Base-by-base conservation (phyloP, 75 land plant species). In the Ceratopteris richardii region DNA sequence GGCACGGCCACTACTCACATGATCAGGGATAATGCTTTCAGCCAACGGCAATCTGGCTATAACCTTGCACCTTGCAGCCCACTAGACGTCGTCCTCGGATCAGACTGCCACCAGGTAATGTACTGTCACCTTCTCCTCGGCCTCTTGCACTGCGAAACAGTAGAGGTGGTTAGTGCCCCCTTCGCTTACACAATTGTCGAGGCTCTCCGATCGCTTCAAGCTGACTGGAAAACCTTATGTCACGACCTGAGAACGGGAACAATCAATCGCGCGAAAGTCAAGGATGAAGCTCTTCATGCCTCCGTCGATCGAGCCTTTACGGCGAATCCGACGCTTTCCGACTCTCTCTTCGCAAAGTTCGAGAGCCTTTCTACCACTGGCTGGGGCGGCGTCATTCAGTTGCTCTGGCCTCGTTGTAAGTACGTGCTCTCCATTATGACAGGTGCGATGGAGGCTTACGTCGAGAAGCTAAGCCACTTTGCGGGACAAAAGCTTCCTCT, bases 361-460 rank as follows among this genome's bases (percentile, higher is more conserved):
- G 4, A 28, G 1, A 61, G 63, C 0, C 56, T 78, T 58, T 25
- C 28, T 0, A 6, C 13, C 26, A 72, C 58, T 24, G 74, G 74
- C 54, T 88, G 87, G 84, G 76, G 82, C 48, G 82, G 85, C 28
- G 54, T 81, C 41, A 72, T 88, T 23, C 82, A 70, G 0, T 47
- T 62, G 57, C 82, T 88, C 31, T 88, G 83, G 69, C 87, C 85
- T 42, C 80, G 79, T 57, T 74, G 76, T 13, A 81, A 79, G 71
- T 84, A 81, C 60, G 60, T 88, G 3, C 71, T 55, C 53, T 84
- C 82, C 24, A 81, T 88, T 54, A 67, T 88, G 76, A 88, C 93
- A 2, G 93, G 93, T 28, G 72, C 93, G 6, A 88, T 88, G 93
- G 77, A 70, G 63, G 80, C 80, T 18, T 88, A 88, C 55, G 1